Evolutionary conservation across 202 grass and related monocot species (phyloP).

Genomic region (Zoysia matrella): DNA sequence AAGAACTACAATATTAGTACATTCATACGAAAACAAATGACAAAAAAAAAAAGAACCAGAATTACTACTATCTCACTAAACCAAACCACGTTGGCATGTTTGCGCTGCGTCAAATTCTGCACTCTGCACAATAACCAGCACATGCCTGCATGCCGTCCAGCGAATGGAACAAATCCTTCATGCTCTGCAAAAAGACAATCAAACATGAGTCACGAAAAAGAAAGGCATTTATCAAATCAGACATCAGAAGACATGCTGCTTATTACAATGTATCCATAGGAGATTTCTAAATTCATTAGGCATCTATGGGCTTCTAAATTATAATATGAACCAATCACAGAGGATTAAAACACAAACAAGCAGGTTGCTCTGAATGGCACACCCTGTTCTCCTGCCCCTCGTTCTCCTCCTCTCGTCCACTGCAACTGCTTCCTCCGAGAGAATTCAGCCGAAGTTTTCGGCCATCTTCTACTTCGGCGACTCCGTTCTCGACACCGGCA

Average conservation of each 20-base stretch:
- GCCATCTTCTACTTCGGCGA: constrained; percentile 79
- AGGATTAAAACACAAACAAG: constrained; percentile 23
- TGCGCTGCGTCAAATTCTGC: constrained; percentile 20
- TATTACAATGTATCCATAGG: background rate
- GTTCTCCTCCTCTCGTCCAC: constrained; percentile 43
- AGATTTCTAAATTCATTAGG: constrained; percentile 17
- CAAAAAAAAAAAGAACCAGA: background rate
- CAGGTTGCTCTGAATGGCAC: constrained; percentile 51
- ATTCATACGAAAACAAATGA: background rate
- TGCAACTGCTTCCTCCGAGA: constrained; percentile 28
- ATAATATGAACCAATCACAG: constrained; percentile 27
- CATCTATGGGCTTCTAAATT: background rate
- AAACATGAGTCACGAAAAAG: background rate
- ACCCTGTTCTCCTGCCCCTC: constrained; percentile 38
- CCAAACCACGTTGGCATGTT: constrained; percentile 7
- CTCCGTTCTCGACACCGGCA: constrained; percentile 71
- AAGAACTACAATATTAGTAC: too few species aligned
- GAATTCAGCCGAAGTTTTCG: constrained; percentile 44
- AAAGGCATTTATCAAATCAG: background rate
- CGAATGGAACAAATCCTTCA: constrained; percentile 19
- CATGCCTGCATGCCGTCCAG: background rate
- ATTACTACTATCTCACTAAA: background rate
- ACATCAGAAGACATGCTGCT: constrained; percentile 22
- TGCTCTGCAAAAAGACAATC: constrained; percentile 25
- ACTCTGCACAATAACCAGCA: constrained; percentile 10